These are phyloP conservation scores for Strobilomyces echinocephalus DNA, from an alignment of 768 basidiomycete species.

Conservation along the genomic window DNA sequence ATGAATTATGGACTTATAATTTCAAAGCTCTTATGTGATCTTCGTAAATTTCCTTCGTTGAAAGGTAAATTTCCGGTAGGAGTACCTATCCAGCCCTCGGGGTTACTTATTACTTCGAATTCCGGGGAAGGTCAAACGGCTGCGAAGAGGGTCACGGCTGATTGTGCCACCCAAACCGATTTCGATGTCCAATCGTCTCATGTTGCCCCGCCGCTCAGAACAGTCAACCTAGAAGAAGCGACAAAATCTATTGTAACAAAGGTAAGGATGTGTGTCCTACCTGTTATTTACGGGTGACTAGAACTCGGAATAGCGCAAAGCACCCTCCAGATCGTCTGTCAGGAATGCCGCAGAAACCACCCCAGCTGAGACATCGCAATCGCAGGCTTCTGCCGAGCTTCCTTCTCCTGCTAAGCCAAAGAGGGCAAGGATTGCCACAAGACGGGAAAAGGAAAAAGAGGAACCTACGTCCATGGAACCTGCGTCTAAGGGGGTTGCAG, in stretches of 20 bases:
- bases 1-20: conserved; percentile 10
- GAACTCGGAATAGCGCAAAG: conserved; percentile 28
- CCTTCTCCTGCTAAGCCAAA: conserved; percentile 27
- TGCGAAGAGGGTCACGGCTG: conserved; percentile 15
- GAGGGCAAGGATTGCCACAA: conserved; percentile 27
- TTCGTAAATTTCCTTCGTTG: conserved; percentile 24
- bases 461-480: conserved; percentile 11
- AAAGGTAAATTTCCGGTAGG: conserved; percentile 6
- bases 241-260: conserved; percentile 19
- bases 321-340: conserved; percentile 16
- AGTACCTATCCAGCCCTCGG: not conserved
- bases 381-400: conserved; percentile 15
- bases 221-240: conserved; percentile 19
- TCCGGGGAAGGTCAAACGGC: not conserved
- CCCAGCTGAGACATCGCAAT: conserved; percentile 10
- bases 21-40: conserved; percentile 38
- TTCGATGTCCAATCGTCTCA: conserved; percentile 9
- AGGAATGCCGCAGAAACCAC: conserved; percentile 15
- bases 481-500: not conserved
- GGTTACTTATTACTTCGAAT: not conserved
- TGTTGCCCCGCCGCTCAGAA: conserved; percentile 9
- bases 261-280: conserved; percentile 3
- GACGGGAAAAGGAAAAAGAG: conserved; percentile 26
- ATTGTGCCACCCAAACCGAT: conserved; percentile 29
- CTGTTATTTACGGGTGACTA: not conserved